Conservation (phyloP, 495 filamentous ascomycete genomes). For the Staphylotrichum tortipilum region DNA sequence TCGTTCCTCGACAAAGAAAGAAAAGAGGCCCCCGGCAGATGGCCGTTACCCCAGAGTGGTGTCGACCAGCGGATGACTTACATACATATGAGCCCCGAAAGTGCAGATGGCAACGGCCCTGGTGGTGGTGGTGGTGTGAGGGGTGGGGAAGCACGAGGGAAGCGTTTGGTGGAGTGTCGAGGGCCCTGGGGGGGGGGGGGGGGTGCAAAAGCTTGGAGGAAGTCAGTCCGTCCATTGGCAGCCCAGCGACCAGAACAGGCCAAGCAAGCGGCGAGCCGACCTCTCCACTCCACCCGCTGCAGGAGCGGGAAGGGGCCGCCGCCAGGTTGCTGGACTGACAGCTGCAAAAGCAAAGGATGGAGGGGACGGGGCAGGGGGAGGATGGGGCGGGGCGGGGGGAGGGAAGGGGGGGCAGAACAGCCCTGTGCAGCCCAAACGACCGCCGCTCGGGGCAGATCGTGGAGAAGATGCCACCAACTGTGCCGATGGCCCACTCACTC, state of each 20-base stretch:
- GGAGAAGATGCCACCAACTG: constrained; percentile 11
- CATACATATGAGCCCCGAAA: constrained; percentile 16
- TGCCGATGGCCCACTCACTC: background rate
- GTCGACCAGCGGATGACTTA: constrained; percentile 25
- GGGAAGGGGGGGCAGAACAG: constrained; percentile 3
- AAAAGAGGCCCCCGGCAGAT: constrained; percentile 4
- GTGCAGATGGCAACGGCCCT: too few species aligned
- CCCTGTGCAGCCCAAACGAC: background rate
- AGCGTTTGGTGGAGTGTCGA: too few species aligned
- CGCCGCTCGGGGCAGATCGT: constrained; percentile 12
- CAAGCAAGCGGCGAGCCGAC: background rate
- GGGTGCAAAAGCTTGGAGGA: too few species aligned
- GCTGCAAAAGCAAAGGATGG: constrained; percentile 16
- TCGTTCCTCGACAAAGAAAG: background rate
- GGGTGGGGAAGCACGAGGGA: constrained; percentile 9
- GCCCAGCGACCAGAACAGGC: background rate
- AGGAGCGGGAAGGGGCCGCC: constrained; percentile 27
- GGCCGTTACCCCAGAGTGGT: constrained; percentile 12
- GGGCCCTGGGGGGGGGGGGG: too few species aligned
- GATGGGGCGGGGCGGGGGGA: too few species aligned
- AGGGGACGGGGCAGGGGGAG: too few species aligned
- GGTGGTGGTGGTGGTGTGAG: too few species aligned
- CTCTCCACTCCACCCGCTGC: constrained; percentile 9
- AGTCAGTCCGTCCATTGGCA: too few species aligned
- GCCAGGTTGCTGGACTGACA: constrained; percentile 15